A percentile compares a stretch with the other conserved stretches of the same genome.
These are phyloP conservation scores for Alternaria viburni DNA, from an alignment of 2,329 filamentous ascomycete species.

Conservation along the genomic window DNA sequence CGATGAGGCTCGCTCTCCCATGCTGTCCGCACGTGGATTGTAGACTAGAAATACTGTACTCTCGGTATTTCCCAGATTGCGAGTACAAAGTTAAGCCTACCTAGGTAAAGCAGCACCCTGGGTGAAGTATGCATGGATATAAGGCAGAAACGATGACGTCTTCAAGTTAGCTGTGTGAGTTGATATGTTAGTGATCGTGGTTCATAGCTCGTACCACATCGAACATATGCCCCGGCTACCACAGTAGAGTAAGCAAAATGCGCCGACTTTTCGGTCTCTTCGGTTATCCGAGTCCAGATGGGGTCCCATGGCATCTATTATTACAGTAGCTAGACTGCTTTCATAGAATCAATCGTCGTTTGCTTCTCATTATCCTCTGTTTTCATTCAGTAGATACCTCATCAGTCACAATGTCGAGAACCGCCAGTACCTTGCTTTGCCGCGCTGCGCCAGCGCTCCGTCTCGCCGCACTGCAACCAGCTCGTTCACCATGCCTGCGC, in stretches of 20 bases:
- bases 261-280: constrained; percentile 1
- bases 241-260: not conserved
- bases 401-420: constrained; percentile 7
- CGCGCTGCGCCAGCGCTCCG: not conserved
- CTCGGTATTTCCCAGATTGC: not conserved
- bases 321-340: constrained; percentile 1
- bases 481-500: constrained; percentile 5
- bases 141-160: not conserved
- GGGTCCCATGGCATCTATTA: not conserved
- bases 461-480: not conserved
- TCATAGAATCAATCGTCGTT: not conserved
- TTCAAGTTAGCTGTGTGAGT: not conserved
- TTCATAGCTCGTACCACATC: not conserved
- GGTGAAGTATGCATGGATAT: not conserved
- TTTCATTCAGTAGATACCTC: not conserved
- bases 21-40: not conserved
- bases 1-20: not conserved
- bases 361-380: not conserved
- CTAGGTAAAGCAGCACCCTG: not conserved
- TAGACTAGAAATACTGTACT: not conserved
- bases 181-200: not conserved
- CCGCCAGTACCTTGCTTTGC: not conserved
- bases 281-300: not conserved
- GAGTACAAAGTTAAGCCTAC: not conserved
- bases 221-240: constrained; percentile 1